Base-by-base conservation (phyloP, 768 basidiomycete species). In the Imleria badia region DNA sequence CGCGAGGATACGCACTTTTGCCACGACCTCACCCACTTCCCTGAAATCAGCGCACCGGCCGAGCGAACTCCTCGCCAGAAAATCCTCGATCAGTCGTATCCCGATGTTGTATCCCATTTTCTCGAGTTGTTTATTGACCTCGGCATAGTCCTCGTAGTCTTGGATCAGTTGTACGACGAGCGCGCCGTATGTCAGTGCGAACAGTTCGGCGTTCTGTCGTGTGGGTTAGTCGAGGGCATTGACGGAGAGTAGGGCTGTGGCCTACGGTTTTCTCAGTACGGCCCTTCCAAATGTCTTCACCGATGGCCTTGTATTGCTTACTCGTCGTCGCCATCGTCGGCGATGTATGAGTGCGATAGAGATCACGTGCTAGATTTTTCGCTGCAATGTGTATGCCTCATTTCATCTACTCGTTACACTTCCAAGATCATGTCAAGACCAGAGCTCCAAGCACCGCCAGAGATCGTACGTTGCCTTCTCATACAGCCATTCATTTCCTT, bases 101-200 rank as follows among this genome's bases (percentile, higher is more conserved):
- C 97, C 97, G 55, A 99, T 98, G 68, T 95, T 97, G 73, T 97
- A 98, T 5, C 97, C 97, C 96, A 98, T 98, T 76, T 94, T 96
- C 65, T 99, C 96, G 3, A 99, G 86, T 70, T 99, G 95, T 71
- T 92, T 95, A 72, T 93, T 93, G 58, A 93, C 91, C 69, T 96
- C 93, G 14, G 81, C 81, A 68, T 97, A 98, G 76, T 99, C 95
- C 66, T 99, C 97, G 66, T 98, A 98, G 72, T 99, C 97, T 68
- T 98, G 97, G 58, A 98, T 94, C 57, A 99, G 82, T 75, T 99
- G 97, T 33, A 98, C 94, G 45, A 99, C 97, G 47, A 98, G 84
- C 22, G 95, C 95, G 48, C 97, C 97, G 61, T 99, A 99, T 20
- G 96, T 98, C 53, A 98, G 74, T 4, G 95, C 89, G 73, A 99